Conservation (phyloP, 2,329 filamentous ascomycete species). For the Uncinocarpus reesii region DNA sequence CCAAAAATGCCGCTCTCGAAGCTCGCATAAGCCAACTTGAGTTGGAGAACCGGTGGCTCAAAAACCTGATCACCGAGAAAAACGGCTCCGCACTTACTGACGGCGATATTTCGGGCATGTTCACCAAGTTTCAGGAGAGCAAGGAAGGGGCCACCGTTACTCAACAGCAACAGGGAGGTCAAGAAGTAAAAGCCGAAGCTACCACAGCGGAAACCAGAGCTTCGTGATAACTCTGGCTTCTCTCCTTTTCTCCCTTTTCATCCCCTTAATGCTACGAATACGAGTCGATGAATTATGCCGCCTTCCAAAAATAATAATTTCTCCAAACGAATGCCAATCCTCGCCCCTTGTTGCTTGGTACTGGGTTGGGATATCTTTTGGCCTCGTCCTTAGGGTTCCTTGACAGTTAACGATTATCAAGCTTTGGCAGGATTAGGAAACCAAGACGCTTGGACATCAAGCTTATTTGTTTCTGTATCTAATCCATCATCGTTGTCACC, state of each 20-base stretch:
- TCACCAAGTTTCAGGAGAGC: slow-evolving; percentile 33
- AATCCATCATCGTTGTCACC: background rate
- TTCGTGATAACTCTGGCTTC: background rate
- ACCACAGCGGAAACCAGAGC: background rate
- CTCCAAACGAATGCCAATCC: background rate
- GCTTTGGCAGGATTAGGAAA: slow-evolving; percentile 6
- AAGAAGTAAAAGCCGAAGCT: slow-evolving; percentile 2
- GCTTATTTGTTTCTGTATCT: background rate
- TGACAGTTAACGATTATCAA: background rate
- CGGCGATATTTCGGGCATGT: slow-evolving; percentile 33
- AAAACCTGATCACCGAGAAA: slow-evolving; percentile 72
- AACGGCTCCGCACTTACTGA: slow-evolving; percentile 45
- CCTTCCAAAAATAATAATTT: background rate
- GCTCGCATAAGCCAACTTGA: slow-evolving; percentile 65
- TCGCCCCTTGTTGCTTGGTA: background rate
- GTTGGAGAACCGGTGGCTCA: slow-evolving; percentile 73
- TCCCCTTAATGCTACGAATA: background rate
- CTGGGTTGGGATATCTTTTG: slow-evolving; percentile 1
- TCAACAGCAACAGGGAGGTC: slow-evolving; percentile 13
- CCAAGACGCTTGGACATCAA: background rate
- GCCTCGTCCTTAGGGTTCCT: background rate
- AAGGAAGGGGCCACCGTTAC: slow-evolving; percentile 17
- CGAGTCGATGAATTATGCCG: slow-evolving; percentile 6
- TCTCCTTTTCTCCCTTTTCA: background rate
- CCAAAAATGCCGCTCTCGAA: slow-evolving; percentile 66